Evolutionary conservation across 2,329 filamentous ascomycete genomes (phyloP), one percentile per base, ranked within the genome.

Genomic region (Trichoderma harzianum): DNA sequence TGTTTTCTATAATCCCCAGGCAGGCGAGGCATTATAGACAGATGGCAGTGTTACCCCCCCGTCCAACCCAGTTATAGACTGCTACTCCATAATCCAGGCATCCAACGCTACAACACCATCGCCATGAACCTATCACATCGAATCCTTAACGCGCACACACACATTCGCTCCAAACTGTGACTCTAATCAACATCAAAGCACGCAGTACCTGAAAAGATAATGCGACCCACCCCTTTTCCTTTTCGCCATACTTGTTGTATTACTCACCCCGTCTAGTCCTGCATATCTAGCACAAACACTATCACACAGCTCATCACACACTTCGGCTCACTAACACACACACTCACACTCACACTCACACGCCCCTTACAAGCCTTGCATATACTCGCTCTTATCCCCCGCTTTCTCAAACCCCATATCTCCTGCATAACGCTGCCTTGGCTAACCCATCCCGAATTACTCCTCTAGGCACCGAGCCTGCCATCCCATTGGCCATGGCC

Each of bases 121-220:
- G n/a, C 66, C n/a, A 61, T 53, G 26, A 69, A n/a, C 57, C 66
- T 69, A 69, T 69, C 57, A 53, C 43, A 34, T 43, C n/a, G 16
- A 21, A 16, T 10, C n/a, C 1, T 39, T n/a, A 43, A 58, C 18
- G 11, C 16, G 26, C 36, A 43, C 30, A 21, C 21, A 68, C 32
- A 24, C 18, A 26, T n/a, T 36, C n/a, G 18, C 26, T 51, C 5
- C 18, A 26, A 26, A 28, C 8, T 43, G 39, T n/a, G 39, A 43
- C 39, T 43, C 39, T 43, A 5, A 58, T 43, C 24, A 53, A 53
- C 5, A 21, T 34, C 57, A 30, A 58, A 28, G 7, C 26, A 30
- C 16, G 16, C 55, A 60, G 57, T 34, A 60, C 57, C 57, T 60
- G 57, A 34, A n/a, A 32, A 32, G 21, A 53, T 24, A 53, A 34